Conservation (phyloP, 768 basidiomycete species). For the Boletellus emodensis region DNA sequence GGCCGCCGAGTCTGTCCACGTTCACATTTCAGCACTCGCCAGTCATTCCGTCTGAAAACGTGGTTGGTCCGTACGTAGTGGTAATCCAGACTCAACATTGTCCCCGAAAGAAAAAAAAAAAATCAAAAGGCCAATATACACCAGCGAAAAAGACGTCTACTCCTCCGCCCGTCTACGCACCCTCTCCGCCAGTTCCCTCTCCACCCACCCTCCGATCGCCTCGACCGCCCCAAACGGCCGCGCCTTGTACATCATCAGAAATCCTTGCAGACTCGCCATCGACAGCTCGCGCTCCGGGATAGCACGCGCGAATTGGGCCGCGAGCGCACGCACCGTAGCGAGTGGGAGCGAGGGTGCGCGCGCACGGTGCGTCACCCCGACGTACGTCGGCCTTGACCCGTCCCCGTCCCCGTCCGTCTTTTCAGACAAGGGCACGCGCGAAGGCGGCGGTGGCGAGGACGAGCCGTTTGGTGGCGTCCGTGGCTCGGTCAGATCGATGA, state of each 20-base stretch:
- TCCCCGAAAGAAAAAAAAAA: too few species aligned
- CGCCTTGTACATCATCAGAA: constrained; percentile 65
- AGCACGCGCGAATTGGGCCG: constrained; percentile 48
- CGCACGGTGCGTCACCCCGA: constrained; percentile 27
- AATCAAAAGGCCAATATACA: not conserved
- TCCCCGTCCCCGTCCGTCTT: constrained; percentile 9
- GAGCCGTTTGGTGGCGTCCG: not conserved
- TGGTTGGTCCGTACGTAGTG: too few species aligned
- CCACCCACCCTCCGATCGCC: constrained; percentile 46
- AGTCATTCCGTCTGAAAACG: too few species aligned
- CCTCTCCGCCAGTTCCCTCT: constrained; percentile 34
- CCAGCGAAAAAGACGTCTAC: too few species aligned
- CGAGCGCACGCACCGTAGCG: constrained; percentile 42
- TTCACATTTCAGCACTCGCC: too few species aligned
- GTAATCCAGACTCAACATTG: too few species aligned
- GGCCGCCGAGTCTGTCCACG: too few species aligned
- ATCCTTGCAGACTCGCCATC: constrained; percentile 49
- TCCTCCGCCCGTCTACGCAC: not conserved
- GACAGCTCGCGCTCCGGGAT: constrained; percentile 46
- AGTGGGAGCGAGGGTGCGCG: constrained; percentile 41
- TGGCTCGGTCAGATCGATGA: constrained; percentile 20
- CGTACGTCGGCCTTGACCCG: not conserved
- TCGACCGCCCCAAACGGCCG: constrained; percentile 53
- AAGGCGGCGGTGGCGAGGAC: not conserved
- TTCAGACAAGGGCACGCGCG: constrained; percentile 7